These are phyloP conservation scores for Cucurbita maxima DNA, from an alignment of 306 rosid species.

Conservation along the genomic window DNA sequence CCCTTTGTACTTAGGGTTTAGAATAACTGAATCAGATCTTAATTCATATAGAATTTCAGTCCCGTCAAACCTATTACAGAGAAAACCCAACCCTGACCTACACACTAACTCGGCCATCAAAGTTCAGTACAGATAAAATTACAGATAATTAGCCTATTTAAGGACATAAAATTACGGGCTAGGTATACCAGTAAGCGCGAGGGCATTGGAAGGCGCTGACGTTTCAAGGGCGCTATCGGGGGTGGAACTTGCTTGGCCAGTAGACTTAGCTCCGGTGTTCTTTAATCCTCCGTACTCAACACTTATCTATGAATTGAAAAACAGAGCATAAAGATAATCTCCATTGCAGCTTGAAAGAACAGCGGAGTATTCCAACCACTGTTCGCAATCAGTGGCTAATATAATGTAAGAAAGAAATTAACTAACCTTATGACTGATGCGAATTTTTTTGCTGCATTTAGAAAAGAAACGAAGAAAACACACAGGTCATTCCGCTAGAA, in stretches of 20 bases:
- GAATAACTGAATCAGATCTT: not conserved
- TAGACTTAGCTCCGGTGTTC: constrained; percentile 24
- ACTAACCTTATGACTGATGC: constrained; percentile 72
- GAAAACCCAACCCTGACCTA: not conserved
- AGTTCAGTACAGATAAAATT: not conserved
- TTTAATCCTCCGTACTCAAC: constrained; percentile 62
- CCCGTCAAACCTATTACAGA: not conserved
- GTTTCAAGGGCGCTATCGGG: constrained; percentile 22
- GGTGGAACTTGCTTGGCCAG: constrained; percentile 24
- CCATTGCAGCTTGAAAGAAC: not conserved
- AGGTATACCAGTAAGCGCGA: constrained; percentile 69
- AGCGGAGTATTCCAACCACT: not conserved
- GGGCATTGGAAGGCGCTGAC: constrained; percentile 36
- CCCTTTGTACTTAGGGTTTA: not conserved
- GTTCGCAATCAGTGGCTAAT: not conserved
- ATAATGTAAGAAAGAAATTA: not conserved
- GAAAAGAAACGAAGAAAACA: not conserved
- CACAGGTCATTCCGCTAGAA: not conserved
- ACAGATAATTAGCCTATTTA: not conserved
- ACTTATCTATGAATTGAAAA: constrained; percentile 25
- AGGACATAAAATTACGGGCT: not conserved
- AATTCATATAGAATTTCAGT: not conserved
- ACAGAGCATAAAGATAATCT: not conserved
- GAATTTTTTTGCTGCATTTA: constrained; percentile 53
- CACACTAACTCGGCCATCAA: not conserved